A percentile compares a stretch with the other conserved stretches of the same genome.
phyloP scores from a whole-genome alignment of 768 basidiomycete species.

The Leccinum incarnatum region DNA sequence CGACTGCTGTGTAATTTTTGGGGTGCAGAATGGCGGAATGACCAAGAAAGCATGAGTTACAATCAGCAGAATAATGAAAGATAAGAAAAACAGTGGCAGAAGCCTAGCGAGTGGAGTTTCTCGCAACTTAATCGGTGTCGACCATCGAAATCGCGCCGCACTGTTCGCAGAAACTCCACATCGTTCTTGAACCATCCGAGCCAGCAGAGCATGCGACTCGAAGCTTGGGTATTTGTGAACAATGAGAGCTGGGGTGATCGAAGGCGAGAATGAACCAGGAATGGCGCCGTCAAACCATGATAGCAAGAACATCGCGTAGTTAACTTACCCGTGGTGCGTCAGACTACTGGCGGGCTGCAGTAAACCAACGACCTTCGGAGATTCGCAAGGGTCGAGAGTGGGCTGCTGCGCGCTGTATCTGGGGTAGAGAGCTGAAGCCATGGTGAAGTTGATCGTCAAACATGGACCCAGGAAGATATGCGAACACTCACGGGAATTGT shows the following conservation, averaged over 20 bases:
- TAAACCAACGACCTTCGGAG: slow-evolving; percentile 53
- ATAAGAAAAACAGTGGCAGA: slow-evolving; percentile 22
- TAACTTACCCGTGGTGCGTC: slow-evolving; percentile 69
- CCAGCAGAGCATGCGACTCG: slow-evolving; percentile 75
- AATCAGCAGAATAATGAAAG: slow-evolving; percentile 33
- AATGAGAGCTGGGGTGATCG: slow-evolving; percentile 47
- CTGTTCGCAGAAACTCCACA: slow-evolving; percentile 89
- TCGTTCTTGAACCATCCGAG: slow-evolving; percentile 62
- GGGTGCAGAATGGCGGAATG: slow-evolving; percentile 18
- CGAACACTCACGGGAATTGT: slow-evolving; percentile 46
- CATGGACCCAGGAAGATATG: not conserved
- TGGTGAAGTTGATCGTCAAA: slow-evolving; percentile 1
- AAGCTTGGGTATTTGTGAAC: slow-evolving; percentile 80
- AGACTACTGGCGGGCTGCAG: slow-evolving; percentile 63
- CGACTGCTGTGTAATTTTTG: slow-evolving; percentile 26
- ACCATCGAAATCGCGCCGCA: slow-evolving; percentile 90
- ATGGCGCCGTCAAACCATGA: slow-evolving; percentile 13
- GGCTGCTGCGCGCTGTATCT: slow-evolving; percentile 64
- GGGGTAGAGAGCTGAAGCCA: slow-evolving; percentile 46
- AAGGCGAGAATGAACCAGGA: slow-evolving; percentile 10
- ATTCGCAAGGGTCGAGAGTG: slow-evolving; percentile 47
- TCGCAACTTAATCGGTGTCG: slow-evolving; percentile 55
- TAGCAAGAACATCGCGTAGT: not conserved
- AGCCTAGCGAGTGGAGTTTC: slow-evolving; percentile 3
- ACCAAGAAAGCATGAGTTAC: slow-evolving; percentile 26